Evolutionary conservation across 225 moss, liverwort and hornwort genomes (phyloP).

Genomic region (Bryoerythrophyllum caledonicum): DNA sequence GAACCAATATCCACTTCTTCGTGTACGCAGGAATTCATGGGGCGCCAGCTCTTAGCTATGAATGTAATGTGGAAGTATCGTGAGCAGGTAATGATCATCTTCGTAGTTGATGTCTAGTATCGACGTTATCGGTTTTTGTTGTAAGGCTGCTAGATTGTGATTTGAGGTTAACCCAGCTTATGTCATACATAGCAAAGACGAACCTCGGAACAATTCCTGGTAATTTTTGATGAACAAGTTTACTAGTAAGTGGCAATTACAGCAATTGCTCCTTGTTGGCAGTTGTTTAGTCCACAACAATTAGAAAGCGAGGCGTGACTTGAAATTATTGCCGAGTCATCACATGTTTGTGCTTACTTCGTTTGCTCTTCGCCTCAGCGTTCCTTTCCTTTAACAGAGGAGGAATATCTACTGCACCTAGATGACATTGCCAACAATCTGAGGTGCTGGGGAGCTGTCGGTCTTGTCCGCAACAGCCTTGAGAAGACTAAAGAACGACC

Average conservation of each 20-base stretch:
- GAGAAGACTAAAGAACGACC: constrained; percentile 94
- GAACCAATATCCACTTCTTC: background rate
- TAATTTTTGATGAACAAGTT: background rate
- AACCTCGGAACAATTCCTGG: background rate
- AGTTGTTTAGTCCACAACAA: background rate
- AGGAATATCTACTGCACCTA: constrained; percentile 90
- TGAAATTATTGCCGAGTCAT: constrained; percentile 6
- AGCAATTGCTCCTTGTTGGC: constrained; percentile 16
- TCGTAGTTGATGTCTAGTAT: background rate
- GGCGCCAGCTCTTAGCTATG: constrained; percentile 95
- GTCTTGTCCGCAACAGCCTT: constrained; percentile 74
- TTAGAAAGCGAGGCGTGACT: constrained; percentile 1
- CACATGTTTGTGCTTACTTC: constrained; percentile 20
- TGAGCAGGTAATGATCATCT: constrained; percentile 69
- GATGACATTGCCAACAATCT: constrained; percentile 84
- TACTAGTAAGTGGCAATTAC: background rate
- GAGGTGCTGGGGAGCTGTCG: constrained; percentile 97
- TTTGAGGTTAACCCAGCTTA: background rate
- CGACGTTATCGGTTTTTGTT: background rate
- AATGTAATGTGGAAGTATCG: constrained; percentile 99
- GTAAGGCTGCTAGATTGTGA: background rate
- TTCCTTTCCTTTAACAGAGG: constrained; percentile 95
- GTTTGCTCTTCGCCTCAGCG: constrained; percentile 54
- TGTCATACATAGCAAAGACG: background rate
- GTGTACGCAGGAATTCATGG: constrained; percentile 82